A percentile compares a stretch with the other conserved stretches of the same genome.
These are phyloP conservation scores for Lenwebbia sp. DNA, from an alignment of 345 rosid genomes.

Conservation along the genomic window DNA sequence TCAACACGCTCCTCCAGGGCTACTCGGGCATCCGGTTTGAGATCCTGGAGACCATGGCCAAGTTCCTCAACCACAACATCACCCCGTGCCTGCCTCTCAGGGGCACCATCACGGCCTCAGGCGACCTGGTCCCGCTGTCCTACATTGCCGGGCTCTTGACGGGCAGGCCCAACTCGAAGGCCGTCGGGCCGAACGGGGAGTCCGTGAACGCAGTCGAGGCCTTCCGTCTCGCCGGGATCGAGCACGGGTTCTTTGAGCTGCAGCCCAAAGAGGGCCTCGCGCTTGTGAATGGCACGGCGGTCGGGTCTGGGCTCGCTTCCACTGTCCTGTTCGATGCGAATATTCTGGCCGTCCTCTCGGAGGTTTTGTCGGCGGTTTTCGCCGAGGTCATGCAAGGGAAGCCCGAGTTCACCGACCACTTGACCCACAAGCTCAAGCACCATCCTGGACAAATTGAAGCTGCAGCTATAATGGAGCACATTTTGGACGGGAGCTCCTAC, in stretches of 20 bases:
- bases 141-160: slow-evolving; percentile 55
- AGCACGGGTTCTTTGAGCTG: slow-evolving; percentile 24
- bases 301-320: slow-evolving; percentile 70
- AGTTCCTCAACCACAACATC: slow-evolving; percentile 50
- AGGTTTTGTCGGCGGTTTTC: slow-evolving; percentile 50
- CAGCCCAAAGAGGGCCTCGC: slow-evolving; percentile 79
- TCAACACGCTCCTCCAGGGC: slow-evolving; percentile 72
- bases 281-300: slow-evolving; percentile 66
- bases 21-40: slow-evolving; percentile 70
- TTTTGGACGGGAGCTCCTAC: slow-evolving; percentile 53
- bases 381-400: slow-evolving; percentile 75
- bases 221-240: slow-evolving; percentile 25
- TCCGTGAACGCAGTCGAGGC: slow-evolving; percentile 31
- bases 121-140: slow-evolving; percentile 63
- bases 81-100: slow-evolving; percentile 73
- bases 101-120: slow-evolving; percentile 64
- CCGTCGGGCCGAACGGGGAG: slow-evolving; percentile 44
- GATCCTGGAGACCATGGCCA: slow-evolving; percentile 54
- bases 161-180: slow-evolving; percentile 54
- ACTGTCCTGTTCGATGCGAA: slow-evolving; percentile 56
- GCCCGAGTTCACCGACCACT: slow-evolving; percentile 66
- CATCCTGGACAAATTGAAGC: slow-evolving; percentile 83
- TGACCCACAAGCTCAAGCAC: slow-evolving; percentile 63
- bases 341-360: slow-evolving; percentile 32
- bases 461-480: slow-evolving; percentile 73